Conservation (phyloP, 495 filamentous ascomycete species). For the Hypoxylon crocopeplum region DNA sequence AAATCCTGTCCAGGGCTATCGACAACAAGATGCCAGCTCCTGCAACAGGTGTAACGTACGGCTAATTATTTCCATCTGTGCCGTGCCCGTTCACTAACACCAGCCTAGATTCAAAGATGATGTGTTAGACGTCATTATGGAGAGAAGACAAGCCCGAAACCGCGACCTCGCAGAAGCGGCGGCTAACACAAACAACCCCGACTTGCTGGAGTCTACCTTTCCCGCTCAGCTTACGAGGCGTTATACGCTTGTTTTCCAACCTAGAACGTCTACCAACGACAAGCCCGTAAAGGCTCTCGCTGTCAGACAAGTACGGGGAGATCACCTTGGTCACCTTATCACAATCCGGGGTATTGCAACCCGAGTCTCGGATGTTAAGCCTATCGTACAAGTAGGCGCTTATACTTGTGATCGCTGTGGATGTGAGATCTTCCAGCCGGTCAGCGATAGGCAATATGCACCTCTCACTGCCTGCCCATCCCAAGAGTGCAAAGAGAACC, state of each 20-base stretch:
- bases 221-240: constrained; percentile 90
- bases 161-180: constrained; percentile 70
- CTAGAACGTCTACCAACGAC: constrained; percentile 72
- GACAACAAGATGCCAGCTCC: constrained; percentile 86
- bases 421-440: constrained; percentile 95
- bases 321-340: constrained; percentile 91
- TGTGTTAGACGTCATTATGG: constrained; percentile 95
- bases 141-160: constrained; percentile 86
- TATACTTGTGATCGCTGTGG: constrained; percentile 97
- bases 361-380: constrained; percentile 96
- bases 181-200: constrained; percentile 70
- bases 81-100: constrained; percentile 13
- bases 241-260: constrained; percentile 96
- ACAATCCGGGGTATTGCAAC: constrained; percentile 95
- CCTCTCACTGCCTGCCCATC: constrained; percentile 87
- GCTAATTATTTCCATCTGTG: constrained; percentile 3
- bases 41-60: constrained; percentile 77
- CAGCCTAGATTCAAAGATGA: constrained; percentile 85
- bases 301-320: constrained; percentile 88
- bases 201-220: constrained; percentile 69
- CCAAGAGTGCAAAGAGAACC: constrained; percentile 85
- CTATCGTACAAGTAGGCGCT: constrained; percentile 93
- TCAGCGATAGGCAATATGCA: constrained; percentile 87
- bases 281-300: constrained; percentile 85
- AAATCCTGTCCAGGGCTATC: constrained; percentile 85